These are phyloP conservation scores for Claviceps paspali DNA, from an alignment of 2,329 filamentous ascomycete genomes.

Conservation along the genomic window DNA sequence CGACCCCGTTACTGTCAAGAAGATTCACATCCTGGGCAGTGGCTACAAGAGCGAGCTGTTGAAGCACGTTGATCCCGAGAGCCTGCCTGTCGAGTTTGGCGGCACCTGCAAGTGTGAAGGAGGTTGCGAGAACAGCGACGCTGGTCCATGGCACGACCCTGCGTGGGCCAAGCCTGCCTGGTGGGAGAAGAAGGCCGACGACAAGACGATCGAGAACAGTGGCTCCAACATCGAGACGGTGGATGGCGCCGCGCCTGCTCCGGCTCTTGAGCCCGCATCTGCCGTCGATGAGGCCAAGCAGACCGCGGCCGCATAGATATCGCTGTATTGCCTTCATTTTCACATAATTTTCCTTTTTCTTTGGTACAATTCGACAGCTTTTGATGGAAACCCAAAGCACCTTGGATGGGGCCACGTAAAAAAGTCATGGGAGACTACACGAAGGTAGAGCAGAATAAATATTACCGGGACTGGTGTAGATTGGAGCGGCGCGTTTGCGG, in stretches of 20 bases:
- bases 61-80: conserved; percentile 73
- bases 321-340: neutral
- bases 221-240: conserved; percentile 22
- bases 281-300: conserved; percentile 16
- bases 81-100: conserved; percentile 75
- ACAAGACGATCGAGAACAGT: conserved; percentile 23
- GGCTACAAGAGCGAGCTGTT: conserved; percentile 75
- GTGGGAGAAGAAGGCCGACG: conserved; percentile 38
- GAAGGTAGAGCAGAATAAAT: neutral
- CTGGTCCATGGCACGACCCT: conserved; percentile 68
- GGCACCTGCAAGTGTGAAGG: conserved; percentile 69
- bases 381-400: too few relatives aligned
- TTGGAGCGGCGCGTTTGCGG: conserved; percentile 1
- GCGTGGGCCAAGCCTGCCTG: conserved; percentile 51
- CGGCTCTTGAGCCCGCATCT: conserved; percentile 11
- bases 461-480: neutral
- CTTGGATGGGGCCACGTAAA: too few relatives aligned
- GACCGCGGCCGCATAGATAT: conserved; percentile 6
- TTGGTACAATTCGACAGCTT: neutral
- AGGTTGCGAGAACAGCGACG: conserved; percentile 76
- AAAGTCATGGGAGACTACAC: neutral
- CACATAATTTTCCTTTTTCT: neutral
- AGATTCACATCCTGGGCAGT: conserved; percentile 80
- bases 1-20: conserved; percentile 88
- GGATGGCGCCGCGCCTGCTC: conserved; percentile 11